Evolutionary conservation across 2,329 filamentous ascomycete species (phyloP).

Genomic region (Monilinia fructigena): DNA sequence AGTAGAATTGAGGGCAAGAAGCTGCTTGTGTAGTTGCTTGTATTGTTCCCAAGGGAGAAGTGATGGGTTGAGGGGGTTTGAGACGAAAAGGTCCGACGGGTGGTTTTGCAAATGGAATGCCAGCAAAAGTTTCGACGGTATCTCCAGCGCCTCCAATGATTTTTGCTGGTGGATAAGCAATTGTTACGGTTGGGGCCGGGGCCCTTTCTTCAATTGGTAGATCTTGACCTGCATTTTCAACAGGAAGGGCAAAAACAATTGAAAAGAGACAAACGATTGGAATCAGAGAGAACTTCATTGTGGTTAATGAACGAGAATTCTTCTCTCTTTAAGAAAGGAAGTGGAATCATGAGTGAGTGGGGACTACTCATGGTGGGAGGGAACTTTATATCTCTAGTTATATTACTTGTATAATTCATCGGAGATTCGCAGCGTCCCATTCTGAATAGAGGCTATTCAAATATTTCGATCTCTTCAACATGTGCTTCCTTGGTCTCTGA

Average conservation of each 20-base stretch:
- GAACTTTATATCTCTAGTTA: background rate
- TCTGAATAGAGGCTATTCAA: background rate
- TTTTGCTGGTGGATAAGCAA: conserved; percentile 26
- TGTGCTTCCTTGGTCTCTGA: background rate
- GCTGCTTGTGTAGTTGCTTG: conserved; percentile 57
- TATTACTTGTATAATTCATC: background rate
- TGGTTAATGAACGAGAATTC: too few species aligned
- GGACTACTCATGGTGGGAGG: background rate
- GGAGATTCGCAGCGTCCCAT: background rate
- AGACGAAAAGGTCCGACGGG: conserved; percentile 66
- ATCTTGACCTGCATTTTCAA: conserved; percentile 4
- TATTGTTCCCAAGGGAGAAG: conserved; percentile 56
- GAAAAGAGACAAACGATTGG: background rate
- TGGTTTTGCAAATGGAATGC: conserved; percentile 72
- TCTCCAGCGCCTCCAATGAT: conserved; percentile 25
- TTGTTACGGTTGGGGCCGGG: conserved; percentile 22
- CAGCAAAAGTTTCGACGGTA: conserved; percentile 62
- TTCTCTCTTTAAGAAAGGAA: background rate
- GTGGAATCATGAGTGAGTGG: background rate
- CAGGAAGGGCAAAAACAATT: background rate
- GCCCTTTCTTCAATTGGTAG: conserved; percentile 15
- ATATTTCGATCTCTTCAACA: background rate
- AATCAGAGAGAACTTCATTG: conserved; percentile 18
- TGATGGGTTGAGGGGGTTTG: conserved; percentile 63
- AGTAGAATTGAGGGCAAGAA: conserved; percentile 71